phyloP scores from a whole-genome alignment of 805 yeast species.

The Scheffersomyces amazonensis region DNA sequence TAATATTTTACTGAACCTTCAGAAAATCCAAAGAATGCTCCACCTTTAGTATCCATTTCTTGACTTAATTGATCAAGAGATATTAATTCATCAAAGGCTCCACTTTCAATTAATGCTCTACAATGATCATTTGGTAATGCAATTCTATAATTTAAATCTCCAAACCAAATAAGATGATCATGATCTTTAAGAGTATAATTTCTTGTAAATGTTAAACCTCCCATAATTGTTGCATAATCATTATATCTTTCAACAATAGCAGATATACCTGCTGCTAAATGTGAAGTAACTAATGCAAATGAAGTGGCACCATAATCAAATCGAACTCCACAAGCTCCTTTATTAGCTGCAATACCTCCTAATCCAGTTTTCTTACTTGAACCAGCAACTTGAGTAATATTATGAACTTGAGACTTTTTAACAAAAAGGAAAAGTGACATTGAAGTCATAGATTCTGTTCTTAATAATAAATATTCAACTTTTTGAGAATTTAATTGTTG shows the following conservation, averaged over 20 bases:
- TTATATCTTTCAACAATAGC: slow-evolving; percentile 82
- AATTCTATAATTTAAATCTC: slow-evolving; percentile 90
- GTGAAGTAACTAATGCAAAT: slow-evolving; percentile 85
- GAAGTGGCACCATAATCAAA: slow-evolving; percentile 78
- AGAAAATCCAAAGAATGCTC: slow-evolving; percentile 75
- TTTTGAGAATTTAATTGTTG: slow-evolving; percentile 52
- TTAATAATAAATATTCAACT: slow-evolving; percentile 53
- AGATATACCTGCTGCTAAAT: slow-evolving; percentile 86
- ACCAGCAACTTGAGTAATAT: slow-evolving; percentile 86
- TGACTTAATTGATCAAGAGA: slow-evolving; percentile 74
- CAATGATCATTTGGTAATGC: slow-evolving; percentile 70
- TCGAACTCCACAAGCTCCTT: slow-evolving; percentile 93
- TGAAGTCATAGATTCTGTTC: slow-evolving; percentile 77
- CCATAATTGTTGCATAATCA: slow-evolving; percentile 74
- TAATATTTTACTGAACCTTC: slow-evolving; percentile 78
- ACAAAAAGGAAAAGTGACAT: slow-evolving; percentile 64
- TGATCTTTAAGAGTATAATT: slow-evolving; percentile 71
- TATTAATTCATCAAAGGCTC: slow-evolving; percentile 51
- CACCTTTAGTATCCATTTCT: slow-evolving; percentile 67
- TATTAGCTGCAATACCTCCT: slow-evolving; percentile 96
- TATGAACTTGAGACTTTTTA: slow-evolving; percentile 25
- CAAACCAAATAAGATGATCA: slow-evolving; percentile 85
- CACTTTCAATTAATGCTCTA: slow-evolving; percentile 44
- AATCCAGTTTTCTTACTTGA: slow-evolving; percentile 91
- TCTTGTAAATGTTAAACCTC: slow-evolving; percentile 75